Evolutionary conservation across 2,329 filamentous ascomycete species (phyloP).

Genomic region (Colletotrichum orchidophilum): DNA sequence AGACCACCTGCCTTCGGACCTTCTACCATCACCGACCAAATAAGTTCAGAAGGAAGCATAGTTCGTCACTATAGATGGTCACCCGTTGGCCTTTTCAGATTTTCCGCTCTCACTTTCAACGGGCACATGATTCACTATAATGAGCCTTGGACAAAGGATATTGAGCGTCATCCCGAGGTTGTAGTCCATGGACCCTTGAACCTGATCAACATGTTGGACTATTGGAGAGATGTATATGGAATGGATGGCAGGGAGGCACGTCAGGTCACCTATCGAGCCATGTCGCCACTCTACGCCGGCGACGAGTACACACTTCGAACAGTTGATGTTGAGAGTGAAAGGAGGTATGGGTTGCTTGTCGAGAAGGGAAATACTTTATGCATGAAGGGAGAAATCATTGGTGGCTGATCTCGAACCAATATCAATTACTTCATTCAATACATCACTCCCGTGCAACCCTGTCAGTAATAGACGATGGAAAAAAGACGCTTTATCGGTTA

Average conservation of each 20-base stretch:
- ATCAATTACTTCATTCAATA: too few species aligned
- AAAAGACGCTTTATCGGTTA: not conserved
- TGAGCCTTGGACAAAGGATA: conserved; percentile 67
- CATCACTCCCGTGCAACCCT: too few species aligned
- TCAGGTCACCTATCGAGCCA: conserved; percentile 71
- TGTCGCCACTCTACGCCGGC: conserved; percentile 75
- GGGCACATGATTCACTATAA: conserved; percentile 88
- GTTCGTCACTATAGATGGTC: conserved; percentile 53
- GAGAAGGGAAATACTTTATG: conserved; percentile 50
- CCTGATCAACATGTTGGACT: conserved; percentile 75
- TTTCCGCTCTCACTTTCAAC: conserved; percentile 87
- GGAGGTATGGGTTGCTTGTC: conserved; percentile 56
- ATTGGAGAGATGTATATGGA: conserved; percentile 65
- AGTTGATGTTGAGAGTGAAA: conserved; percentile 47
- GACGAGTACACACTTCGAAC: conserved; percentile 72
- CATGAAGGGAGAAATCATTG: conserved; percentile 45
- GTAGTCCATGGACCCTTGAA: conserved; percentile 86
- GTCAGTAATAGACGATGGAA: not conserved
- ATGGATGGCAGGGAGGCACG: conserved; percentile 21
- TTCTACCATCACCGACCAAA: conserved; percentile 1
- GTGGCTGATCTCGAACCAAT: not conserved
- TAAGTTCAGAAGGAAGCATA: conserved; percentile 26
- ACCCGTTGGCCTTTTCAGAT: conserved; percentile 73
- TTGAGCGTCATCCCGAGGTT: conserved; percentile 75
- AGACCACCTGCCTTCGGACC: not conserved